Conservation (phyloP, 2,329 filamentous ascomycete species). For the Xylariaceae sp. region DNA sequence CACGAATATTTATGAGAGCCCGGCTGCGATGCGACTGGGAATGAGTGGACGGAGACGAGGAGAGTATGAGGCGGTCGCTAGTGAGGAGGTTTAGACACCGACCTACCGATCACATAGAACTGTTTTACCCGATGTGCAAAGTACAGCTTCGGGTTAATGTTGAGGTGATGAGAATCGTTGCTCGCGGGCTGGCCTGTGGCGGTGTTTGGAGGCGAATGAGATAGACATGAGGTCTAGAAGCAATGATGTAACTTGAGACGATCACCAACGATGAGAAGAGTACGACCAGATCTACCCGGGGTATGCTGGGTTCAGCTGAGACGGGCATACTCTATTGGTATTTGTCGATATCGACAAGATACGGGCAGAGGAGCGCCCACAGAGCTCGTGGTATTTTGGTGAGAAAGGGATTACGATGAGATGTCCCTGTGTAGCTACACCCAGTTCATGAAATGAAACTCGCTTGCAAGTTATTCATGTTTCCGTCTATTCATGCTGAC, state of each 20-base stretch:
- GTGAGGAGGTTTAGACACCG: slow-evolving; percentile 45
- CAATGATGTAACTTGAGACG: slow-evolving; percentile 8
- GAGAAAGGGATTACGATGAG: neutral
- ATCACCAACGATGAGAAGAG: neutral
- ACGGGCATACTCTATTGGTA: neutral
- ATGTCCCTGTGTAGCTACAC: slow-evolving; percentile 5
- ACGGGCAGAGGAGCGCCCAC: neutral
- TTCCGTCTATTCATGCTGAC: neutral
- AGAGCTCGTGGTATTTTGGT: neutral
- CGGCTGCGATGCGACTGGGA: slow-evolving; percentile 57
- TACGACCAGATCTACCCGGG: neutral
- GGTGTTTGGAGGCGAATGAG: neutral
- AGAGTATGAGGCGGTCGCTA: slow-evolving; percentile 59
- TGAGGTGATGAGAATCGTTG: slow-evolving; percentile 9
- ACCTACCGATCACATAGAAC: neutral
- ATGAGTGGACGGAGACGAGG: slow-evolving; percentile 42
- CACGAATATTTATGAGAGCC: slow-evolving; percentile 81
- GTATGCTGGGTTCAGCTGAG: neutral
- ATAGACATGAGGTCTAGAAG: slow-evolving; percentile 3
- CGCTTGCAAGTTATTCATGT: neutral
- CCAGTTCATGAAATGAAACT: neutral
- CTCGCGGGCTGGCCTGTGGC: slow-evolving; percentile 3
- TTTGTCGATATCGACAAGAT: neutral
- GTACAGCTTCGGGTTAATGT: slow-evolving; percentile 10
- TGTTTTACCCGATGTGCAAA: slow-evolving; percentile 1